Evolutionary conservation across 768 basidiomycete genomes (phyloP).

Genomic region (Hericium alpestre): DNA sequence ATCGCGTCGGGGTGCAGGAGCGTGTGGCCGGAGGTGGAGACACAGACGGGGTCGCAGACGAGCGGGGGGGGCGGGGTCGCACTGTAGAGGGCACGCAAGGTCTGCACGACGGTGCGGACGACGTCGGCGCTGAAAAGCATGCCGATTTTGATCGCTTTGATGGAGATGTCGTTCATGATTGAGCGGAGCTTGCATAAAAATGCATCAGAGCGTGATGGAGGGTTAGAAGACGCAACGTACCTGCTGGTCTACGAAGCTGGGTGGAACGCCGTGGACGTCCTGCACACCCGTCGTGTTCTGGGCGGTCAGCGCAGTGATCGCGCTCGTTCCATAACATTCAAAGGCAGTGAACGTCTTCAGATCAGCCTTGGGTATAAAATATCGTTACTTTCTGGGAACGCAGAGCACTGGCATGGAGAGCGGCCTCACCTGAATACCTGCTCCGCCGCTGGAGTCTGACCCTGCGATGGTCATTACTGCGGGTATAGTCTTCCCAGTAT

Average conservation of each 20-base stretch:
- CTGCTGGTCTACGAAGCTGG: slow-evolving; percentile 67
- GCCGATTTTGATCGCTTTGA: slow-evolving; percentile 76
- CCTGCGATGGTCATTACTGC: slow-evolving; percentile 66
- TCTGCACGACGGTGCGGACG: slow-evolving; percentile 38
- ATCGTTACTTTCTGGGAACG: not conserved
- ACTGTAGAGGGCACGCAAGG: slow-evolving; percentile 35
- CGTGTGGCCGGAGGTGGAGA: slow-evolving; percentile 81
- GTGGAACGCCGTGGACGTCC: slow-evolving; percentile 54
- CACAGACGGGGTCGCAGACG: slow-evolving; percentile 84
- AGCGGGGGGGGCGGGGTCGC: slow-evolving; percentile 34
- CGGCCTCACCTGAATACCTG: slow-evolving; percentile 69
- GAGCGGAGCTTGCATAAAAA: slow-evolving; percentile 43
- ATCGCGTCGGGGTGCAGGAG: slow-evolving; percentile 63
- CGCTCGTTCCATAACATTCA: slow-evolving; percentile 71
- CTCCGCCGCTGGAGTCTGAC: slow-evolving; percentile 76
- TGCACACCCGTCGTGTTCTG: slow-evolving; percentile 86
- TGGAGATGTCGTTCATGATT: slow-evolving; percentile 60
- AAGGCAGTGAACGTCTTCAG: slow-evolving; percentile 75
- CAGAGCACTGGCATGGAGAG: not conserved
- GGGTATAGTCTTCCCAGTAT: slow-evolving; percentile 6
- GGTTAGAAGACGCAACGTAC: slow-evolving; percentile 25
- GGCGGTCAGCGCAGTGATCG: slow-evolving; percentile 77
- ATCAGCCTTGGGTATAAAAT: slow-evolving; percentile 49
- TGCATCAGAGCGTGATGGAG: not conserved
- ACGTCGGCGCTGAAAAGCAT: slow-evolving; percentile 67